These are phyloP conservation scores for Stevia rebaudiana DNA, from an alignment of 140 eudicot species.

Conservation along the genomic window DNA sequence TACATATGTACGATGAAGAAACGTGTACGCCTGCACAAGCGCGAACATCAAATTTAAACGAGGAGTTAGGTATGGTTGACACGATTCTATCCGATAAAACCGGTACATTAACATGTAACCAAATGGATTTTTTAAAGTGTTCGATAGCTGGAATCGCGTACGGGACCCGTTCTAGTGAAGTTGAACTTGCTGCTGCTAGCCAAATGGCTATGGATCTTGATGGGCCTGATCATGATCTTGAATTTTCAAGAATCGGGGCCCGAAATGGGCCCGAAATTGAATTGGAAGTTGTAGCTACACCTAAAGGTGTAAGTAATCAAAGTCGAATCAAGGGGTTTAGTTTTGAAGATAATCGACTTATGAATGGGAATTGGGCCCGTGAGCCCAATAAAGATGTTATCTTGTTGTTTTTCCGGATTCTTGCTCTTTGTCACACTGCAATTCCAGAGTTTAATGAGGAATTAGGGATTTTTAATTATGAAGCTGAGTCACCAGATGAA, in stretches of 20 bases:
- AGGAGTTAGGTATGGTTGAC: slow-evolving; percentile 90
- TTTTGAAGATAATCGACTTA: slow-evolving; percentile 68
- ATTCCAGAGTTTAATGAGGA: slow-evolving; percentile 73
- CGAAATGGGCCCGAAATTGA: slow-evolving; percentile 49
- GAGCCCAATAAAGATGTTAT: slow-evolving; percentile 61
- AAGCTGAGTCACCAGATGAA: slow-evolving; percentile 96
- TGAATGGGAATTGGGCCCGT: slow-evolving; percentile 63
- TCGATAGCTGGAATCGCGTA: slow-evolving; percentile 72
- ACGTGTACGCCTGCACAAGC: slow-evolving; percentile 90
- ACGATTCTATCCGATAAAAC: slow-evolving; percentile 90
- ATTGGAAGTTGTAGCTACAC: slow-evolving; percentile 46
- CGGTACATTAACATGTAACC: slow-evolving; percentile 85
- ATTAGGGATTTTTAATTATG: slow-evolving; percentile 55
- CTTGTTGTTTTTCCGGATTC: slow-evolving; percentile 63
- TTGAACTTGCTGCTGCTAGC: slow-evolving; percentile 82
- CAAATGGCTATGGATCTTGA: slow-evolving; percentile 82
- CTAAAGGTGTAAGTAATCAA: slow-evolving; percentile 30
- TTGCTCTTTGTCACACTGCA: slow-evolving; percentile 85
- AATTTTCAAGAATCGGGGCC: slow-evolving; percentile 7
- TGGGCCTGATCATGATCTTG: slow-evolving; percentile 28
- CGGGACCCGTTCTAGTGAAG: slow-evolving; percentile 73
- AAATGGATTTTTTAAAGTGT: slow-evolving; percentile 85
- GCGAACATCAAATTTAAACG: slow-evolving; percentile 76
- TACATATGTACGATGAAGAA: slow-evolving; percentile 82
- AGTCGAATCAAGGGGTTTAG: slow-evolving; percentile 67